Conservation (phyloP, 2,329 filamentous ascomycete genomes). For the Aspergillus fumigatiaffinis region DNA sequence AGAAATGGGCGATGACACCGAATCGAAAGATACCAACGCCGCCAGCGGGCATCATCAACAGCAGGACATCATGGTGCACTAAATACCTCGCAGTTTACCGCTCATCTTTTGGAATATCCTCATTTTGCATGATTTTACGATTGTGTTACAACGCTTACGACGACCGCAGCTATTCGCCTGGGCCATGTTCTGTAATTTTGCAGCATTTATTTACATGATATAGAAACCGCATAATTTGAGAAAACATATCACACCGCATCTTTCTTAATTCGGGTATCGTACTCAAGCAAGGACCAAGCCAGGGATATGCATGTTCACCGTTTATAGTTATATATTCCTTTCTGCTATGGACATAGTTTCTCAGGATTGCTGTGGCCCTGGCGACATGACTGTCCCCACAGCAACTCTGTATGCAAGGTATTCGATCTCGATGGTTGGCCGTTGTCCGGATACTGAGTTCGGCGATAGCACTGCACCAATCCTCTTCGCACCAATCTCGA, state of each 20-base stretch:
- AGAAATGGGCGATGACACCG: slow-evolving; percentile 55
- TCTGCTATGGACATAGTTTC: background rate
- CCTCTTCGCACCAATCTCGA: background rate
- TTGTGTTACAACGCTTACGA: slow-evolving; percentile 28
- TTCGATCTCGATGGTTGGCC: background rate
- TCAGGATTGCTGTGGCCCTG: background rate
- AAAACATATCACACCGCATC: background rate
- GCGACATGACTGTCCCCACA: background rate
- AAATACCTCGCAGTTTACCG: slow-evolving; percentile 10
- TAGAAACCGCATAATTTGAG: slow-evolving; percentile 19
- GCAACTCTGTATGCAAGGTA: background rate
- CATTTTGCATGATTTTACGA: slow-evolving; percentile 26
- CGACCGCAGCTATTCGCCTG: slow-evolving; percentile 15
- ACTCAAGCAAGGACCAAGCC: background rate
- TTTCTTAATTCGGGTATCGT: background rate
- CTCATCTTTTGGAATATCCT: slow-evolving; percentile 9
- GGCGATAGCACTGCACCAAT: background rate
- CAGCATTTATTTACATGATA: slow-evolving; percentile 24
- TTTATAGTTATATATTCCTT: background rate
- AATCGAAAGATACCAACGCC: slow-evolving; percentile 35
- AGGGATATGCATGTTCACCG: background rate
- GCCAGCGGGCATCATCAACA: slow-evolving; percentile 32
- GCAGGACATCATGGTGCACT: slow-evolving; percentile 47
- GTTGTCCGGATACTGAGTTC: background rate
- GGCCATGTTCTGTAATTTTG: slow-evolving; percentile 13